phyloP scores from a whole-genome alignment of 352 stramenopile species.

The Peronospora belbahrii region DNA sequence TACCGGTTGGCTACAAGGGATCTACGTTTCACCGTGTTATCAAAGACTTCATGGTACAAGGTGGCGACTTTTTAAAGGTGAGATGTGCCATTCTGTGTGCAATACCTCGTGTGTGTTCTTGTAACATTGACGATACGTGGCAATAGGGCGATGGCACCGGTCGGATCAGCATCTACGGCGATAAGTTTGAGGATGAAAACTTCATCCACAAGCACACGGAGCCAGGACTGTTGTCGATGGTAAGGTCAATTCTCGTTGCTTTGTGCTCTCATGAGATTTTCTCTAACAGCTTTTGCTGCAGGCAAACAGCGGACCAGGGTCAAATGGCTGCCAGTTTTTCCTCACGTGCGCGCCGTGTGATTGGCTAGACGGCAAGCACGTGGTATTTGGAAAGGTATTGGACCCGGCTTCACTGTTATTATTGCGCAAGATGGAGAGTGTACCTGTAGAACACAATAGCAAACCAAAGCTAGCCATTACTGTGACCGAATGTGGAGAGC shows the following conservation, averaged over 20 bases:
- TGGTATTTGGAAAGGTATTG: slow-evolving; percentile 94
- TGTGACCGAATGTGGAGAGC: slow-evolving; percentile 85
- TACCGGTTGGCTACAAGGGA: slow-evolving; percentile 85
- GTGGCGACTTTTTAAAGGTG: slow-evolving; percentile 83
- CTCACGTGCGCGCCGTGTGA: slow-evolving; percentile 90
- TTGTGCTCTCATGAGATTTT: background rate
- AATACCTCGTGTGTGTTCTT: background rate
- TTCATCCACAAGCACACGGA: slow-evolving; percentile 82
- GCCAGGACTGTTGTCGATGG: slow-evolving; percentile 75
- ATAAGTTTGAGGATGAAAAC: slow-evolving; percentile 83
- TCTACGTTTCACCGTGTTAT: slow-evolving; percentile 86
- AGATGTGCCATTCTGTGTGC: background rate
- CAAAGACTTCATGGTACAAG: slow-evolving; percentile 90
- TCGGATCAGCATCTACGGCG: slow-evolving; percentile 82
- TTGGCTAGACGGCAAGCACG: slow-evolving; percentile 94
- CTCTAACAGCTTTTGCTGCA: slow-evolving; percentile 8
- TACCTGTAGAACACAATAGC: slow-evolving; percentile 70
- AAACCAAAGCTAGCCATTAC: slow-evolving; percentile 85
- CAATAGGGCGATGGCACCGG: slow-evolving; percentile 72
- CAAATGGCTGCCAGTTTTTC: slow-evolving; percentile 95
- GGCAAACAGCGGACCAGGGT: slow-evolving; percentile 92
- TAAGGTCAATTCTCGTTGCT: slow-evolving; percentile 14
- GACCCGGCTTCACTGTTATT: slow-evolving; percentile 80
- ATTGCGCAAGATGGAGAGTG: slow-evolving; percentile 89
- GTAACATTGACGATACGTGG: slow-evolving; percentile 6